A percentile compares a stretch with the other conserved stretches of the same genome.
These are phyloP conservation scores for Cephaloascus albidus DNA, from an alignment of 805 yeast species.

Conservation along the genomic window DNA sequence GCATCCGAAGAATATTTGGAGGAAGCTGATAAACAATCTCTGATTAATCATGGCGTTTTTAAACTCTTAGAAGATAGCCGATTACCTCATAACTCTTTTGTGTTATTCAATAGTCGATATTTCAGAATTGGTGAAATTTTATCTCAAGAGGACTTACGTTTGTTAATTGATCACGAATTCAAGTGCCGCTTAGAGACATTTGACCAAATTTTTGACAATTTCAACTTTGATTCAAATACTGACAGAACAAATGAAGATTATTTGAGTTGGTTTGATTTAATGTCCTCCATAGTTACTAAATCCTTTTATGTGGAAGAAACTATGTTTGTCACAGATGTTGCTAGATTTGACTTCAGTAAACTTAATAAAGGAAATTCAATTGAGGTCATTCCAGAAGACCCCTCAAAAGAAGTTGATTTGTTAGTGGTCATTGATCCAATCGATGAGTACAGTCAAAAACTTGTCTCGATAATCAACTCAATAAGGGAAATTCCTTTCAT, in stretches of 20 bases:
- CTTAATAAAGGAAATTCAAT: conserved; percentile 18
- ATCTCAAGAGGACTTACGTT: conserved; percentile 17
- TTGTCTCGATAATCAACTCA: conserved; percentile 34
- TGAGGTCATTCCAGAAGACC: conserved; percentile 9
- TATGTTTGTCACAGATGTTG: conserved; percentile 26
- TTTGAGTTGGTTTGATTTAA: conserved; percentile 38
- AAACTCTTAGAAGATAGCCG: conserved; percentile 17
- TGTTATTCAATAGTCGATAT: conserved; percentile 50
- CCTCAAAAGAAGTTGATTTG: conserved; percentile 34
- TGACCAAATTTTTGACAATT: conserved; percentile 13
- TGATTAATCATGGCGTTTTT: conserved; percentile 2
- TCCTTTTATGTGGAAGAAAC: conserved; percentile 33
- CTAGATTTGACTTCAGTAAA: conserved; percentile 36
- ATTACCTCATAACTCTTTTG: conserved; percentile 24
- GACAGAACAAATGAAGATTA: conserved; percentile 10
- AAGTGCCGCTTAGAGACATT: conserved; percentile 28
- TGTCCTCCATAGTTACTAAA: conserved; percentile 32
- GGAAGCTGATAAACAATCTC: not conserved
- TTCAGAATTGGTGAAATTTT: conserved; percentile 18
- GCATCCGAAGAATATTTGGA: not conserved
- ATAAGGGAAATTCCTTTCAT: conserved; percentile 38
- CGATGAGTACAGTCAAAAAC: conserved; percentile 57
- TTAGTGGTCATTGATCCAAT: conserved; percentile 64
- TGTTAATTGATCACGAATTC: conserved; percentile 37
- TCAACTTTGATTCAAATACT: not conserved